Conservation (phyloP, 2,329 filamentous ascomycete genomes). For the Cladophialophora yegresii region DNA sequence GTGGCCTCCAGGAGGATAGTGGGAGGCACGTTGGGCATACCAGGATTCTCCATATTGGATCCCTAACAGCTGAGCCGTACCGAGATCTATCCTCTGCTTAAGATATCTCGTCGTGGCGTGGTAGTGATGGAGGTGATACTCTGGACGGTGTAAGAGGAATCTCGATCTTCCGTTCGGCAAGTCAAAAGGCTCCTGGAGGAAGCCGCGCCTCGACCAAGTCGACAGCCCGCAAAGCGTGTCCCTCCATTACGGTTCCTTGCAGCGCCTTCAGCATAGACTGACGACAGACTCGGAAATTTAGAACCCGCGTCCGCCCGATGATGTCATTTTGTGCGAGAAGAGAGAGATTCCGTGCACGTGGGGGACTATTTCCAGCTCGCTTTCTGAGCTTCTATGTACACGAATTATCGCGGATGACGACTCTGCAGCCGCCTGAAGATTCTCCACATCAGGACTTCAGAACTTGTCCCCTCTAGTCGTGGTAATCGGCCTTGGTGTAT, state of each 20-base stretch:
- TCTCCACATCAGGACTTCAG: background rate
- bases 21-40: conserved; percentile 10
- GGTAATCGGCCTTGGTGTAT: conserved; percentile 18
- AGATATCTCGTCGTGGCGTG: background rate
- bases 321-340: background rate
- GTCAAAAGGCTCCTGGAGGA: background rate
- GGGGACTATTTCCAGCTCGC: background rate
- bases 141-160: background rate
- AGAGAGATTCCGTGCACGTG: background rate
- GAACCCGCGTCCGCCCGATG: background rate
- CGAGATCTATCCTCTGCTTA: background rate
- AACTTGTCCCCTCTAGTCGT: conserved; percentile 10
- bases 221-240: background rate
- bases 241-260: background rate
- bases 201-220: background rate
- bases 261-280: background rate
- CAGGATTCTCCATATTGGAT: conserved; percentile 33
- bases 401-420: background rate
- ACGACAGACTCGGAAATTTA: background rate
- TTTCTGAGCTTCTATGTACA: background rate
- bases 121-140: background rate
- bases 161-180: background rate
- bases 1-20: background rate
- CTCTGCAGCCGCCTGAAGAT: background rate
- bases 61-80: background rate